Evolutionary conservation across 1,284 basidiomycete genomes (phyloP), one percentile per base, ranked within the genome.

Genomic region (Cutaneotrichosporon mucoides): DNA sequence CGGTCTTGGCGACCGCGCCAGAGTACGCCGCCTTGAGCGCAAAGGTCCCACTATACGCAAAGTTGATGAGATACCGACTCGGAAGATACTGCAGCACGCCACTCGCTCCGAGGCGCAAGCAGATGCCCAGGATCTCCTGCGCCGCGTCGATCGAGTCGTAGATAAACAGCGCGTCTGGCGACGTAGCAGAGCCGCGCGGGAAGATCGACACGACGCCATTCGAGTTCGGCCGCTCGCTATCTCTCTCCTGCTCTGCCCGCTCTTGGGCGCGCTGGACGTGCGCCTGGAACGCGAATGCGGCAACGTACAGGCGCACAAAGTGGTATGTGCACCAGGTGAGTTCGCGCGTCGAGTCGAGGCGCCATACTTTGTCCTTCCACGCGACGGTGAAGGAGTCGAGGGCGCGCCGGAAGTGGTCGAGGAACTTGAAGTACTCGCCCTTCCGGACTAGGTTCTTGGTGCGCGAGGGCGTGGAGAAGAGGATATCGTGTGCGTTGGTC

Each of bases 231-330:
- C 48, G 44, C 13, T 50, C 55, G 11, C 38, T 50, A 51, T 63
- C 62, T 11, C 61, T 50, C 45, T 72, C 70, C n/a, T 65, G 66
- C 50, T 73, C 73, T 6, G 72, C 72, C 0, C 73, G 66, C 59
- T 66, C 64, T 56, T 70, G 69, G 1, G 75, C 73, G 41, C 79
- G 67, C 61, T 79, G 77, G 2, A 79, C 73, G 54, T 79, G 77
- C n/a, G 79, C 78, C 48, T 79, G 78, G 62, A 79, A 79, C 12
- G 77, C 77, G 54, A 80, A 80, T 9, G 71, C 73, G 6, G 75
- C 73, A 3, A 79, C 74, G 61, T 80, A 80, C n/a, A 80, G 70
- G 24, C 79, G 71, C 37, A 77, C 73, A 64, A 78, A 79, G 56
- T 79, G 77, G 61, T 73, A 72, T 33, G 70, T 75, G 62, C 73